Percentiles rank a stretch among this genome's conserved stretches.
phyloP scores from a whole-genome alignment of 1,139 yeast genomes.

The Neolecta irregularis region DNA sequence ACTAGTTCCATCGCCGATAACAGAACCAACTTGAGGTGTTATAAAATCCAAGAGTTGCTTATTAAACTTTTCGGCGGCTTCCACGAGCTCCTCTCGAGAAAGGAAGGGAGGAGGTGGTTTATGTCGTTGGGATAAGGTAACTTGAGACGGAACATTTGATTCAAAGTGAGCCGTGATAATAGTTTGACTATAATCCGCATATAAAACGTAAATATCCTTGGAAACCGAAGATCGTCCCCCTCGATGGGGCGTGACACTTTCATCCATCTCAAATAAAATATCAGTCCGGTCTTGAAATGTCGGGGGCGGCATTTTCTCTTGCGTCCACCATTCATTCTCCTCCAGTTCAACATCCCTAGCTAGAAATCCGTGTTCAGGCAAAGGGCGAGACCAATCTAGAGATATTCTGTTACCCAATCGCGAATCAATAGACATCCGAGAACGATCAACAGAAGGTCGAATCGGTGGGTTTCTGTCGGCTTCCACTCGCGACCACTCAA shows the following conservation, averaged over 20 bases:
- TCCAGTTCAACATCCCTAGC: conserved; percentile 25
- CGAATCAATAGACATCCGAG: background rate
- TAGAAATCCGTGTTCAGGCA: conserved; percentile 9
- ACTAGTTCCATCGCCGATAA: conserved; percentile 22
- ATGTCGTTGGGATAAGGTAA: conserved; percentile 32
- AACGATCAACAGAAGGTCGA: no score
- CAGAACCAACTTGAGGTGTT: conserved; percentile 17
- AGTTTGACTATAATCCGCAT: conserved; percentile 58
- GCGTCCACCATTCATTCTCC: conserved; percentile 48
- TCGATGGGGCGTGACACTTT: conserved; percentile 40
- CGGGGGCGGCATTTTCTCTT: conserved; percentile 42
- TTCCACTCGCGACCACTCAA: no score
- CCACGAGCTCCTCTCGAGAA: conserved; percentile 35
- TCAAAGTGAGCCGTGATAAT: conserved; percentile 40
- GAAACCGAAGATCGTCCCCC: conserved; percentile 34
- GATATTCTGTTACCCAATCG: conserved; percentile 11
- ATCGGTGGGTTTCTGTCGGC: no score
- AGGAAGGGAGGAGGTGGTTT: conserved; percentile 33
- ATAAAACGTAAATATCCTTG: conserved; percentile 54
- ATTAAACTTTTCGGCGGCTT: conserved; percentile 32
- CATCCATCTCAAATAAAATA: conserved; percentile 48
- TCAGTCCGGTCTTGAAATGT: conserved; percentile 32
- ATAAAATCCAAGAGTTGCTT: conserved; percentile 20
- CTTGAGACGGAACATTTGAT: conserved; percentile 37
- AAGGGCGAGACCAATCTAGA: conserved; percentile 12